Conservation (phyloP, 225 moss, liverwort and hornwort genomes). For the Physcomitrellopsis africana region DNA sequence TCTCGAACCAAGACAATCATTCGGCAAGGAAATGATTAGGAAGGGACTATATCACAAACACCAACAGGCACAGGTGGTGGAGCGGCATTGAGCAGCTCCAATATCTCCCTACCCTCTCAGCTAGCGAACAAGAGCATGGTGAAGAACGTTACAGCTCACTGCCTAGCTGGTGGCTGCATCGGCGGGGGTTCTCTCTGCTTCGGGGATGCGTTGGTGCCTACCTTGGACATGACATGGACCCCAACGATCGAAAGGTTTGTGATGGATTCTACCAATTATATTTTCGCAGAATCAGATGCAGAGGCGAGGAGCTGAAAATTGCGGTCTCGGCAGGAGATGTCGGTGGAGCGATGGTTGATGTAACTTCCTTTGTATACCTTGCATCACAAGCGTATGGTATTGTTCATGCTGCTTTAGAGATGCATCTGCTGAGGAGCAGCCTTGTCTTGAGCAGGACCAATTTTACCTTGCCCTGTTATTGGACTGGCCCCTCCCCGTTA, state of each 20-base stretch:
- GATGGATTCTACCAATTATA: slow-evolving; percentile 71
- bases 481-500: slow-evolving; percentile 79
- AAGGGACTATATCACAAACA: slow-evolving; percentile 49
- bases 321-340: slow-evolving; percentile 37
- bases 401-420: slow-evolving; percentile 67
- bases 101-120: slow-evolving; percentile 64
- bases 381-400: slow-evolving; percentile 57
- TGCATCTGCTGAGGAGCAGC: slow-evolving; percentile 58
- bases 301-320: slow-evolving; percentile 53
- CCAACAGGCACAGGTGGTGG: slow-evolving; percentile 76
- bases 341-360: slow-evolving; percentile 77
- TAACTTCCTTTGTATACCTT: slow-evolving; percentile 86
- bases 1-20: slow-evolving; percentile 58
- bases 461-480: slow-evolving; percentile 74
- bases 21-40: slow-evolving; percentile 84
- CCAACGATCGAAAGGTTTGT: slow-evolving; percentile 49
- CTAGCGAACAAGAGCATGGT: slow-evolving; percentile 55
- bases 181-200: slow-evolving; percentile 76
- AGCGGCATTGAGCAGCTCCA: slow-evolving; percentile 71
- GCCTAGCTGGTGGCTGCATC: slow-evolving; percentile 60
- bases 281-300: slow-evolving; percentile 68
- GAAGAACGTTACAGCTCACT: slow-evolving; percentile 73
- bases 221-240: slow-evolving; percentile 73
- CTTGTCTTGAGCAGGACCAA: slow-evolving; percentile 58
- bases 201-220: slow-evolving; percentile 84